Base-by-base conservation (phyloP, 192 early-diverging fungal species). In the Podila minutissima region DNA sequence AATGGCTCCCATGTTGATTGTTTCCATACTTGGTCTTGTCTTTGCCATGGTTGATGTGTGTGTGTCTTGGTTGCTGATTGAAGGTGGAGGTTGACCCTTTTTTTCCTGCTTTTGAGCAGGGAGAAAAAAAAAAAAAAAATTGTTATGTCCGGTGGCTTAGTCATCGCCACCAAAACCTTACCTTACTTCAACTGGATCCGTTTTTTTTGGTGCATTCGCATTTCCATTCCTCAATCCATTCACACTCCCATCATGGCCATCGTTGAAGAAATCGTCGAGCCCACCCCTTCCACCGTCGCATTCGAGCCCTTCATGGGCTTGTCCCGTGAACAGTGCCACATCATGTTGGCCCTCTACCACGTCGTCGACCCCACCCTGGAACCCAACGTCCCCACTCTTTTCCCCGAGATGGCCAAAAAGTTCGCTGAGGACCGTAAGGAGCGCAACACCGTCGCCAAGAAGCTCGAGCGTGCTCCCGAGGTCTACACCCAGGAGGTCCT, bases 281-380 rank as follows among this genome's bases (percentile, higher is more conserved):
- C 64, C 46, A 41, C 24, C 24, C 20, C 38, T 24, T 46, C 64
- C 46, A 35, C 48, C 11, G 59, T 26, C 1, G 10, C 38, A n/a
- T 32, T 72, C 22, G 61, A 72, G 37, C 75, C 87, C 22, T 88
- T 88, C 63, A 62, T 88, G 60, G 84, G 84, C 19, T 66, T 88
- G 59, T 74, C 73, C 37, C 82, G 83, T 48, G 85, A 85, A 22
- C 85, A 88, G 64, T 85, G 82, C 35, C 70, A 75, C n/a, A 73
- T 86, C 11, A 67, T 88, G 20, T 65, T 88, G 62, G 85, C 87
- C 1, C 72, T 88, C 3, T 88, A 88, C 69, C 75, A 83, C 29
- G 84, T 86, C 41, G 69, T 83, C 19, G 85, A 88, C 67, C 87
- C 87, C 15, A 68, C 74, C 10, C 72, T 88, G 35, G 87, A 83